A percentile compares a stretch with the other conserved stretches of the same genome.
Evolutionary conservation across 2,329 filamentous ascomycete species (phyloP).

Genomic region (Amphichorda felina): DNA sequence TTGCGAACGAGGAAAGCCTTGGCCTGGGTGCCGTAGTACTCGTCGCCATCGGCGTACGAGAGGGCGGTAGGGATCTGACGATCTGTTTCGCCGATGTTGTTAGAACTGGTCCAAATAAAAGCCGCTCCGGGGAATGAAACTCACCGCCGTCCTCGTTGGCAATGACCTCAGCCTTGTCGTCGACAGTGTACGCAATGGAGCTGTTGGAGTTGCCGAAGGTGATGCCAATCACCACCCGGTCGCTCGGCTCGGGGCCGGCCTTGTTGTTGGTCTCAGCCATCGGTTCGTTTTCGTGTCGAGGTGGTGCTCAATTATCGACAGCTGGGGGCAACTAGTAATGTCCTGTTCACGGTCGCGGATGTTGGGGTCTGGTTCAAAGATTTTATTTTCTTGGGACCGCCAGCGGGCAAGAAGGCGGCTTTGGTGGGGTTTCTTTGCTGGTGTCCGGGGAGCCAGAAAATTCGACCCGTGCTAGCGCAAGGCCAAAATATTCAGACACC

Average conservation of each 20-base stretch:
- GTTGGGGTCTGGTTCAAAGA: too few species aligned
- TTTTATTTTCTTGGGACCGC: neutral
- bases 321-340: too few species aligned
- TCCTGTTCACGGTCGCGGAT: too few species aligned
- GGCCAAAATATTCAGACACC: too few species aligned
- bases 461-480: too few species aligned
- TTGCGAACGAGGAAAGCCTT: slow-evolving; percentile 92
- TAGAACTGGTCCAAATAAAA: too few species aligned
- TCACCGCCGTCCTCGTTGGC: slow-evolving; percentile 95
- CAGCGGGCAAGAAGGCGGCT: too few species aligned
- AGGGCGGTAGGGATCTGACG: slow-evolving; percentile 92
- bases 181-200: slow-evolving; percentile 85
- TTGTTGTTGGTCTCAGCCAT: slow-evolving; percentile 37
- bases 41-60: slow-evolving; percentile 90
- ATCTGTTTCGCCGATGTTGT: slow-evolving; percentile 42
- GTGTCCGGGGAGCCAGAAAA: too few species aligned
- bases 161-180: slow-evolving; percentile 95
- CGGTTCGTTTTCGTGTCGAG: slow-evolving; percentile 1
- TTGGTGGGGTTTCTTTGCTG: too few species aligned
- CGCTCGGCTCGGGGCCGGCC: slow-evolving; percentile 37
- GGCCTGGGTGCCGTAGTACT: slow-evolving; percentile 92
- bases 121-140: slow-evolving; percentile 21
- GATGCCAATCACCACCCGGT: slow-evolving; percentile 76
- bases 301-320: too few species aligned
- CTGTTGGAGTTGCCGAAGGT: slow-evolving; percentile 98